Evolutionary conservation across 306 rosid genomes (phyloP).

Genomic region (Cucumis hystrix): DNA sequence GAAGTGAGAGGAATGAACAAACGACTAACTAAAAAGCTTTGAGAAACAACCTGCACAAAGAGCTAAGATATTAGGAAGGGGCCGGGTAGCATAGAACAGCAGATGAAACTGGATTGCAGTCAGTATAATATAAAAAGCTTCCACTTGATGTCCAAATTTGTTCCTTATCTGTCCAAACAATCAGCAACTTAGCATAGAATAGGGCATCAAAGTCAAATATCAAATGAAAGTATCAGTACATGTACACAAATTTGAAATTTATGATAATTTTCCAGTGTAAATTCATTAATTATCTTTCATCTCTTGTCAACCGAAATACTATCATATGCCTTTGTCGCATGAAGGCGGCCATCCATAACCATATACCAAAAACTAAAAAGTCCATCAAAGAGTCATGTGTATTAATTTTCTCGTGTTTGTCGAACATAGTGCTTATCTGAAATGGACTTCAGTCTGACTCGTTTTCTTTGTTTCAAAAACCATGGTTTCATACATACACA

Average conservation of each 20-base stretch:
- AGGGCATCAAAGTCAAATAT: background rate
- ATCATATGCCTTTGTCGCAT: background rate
- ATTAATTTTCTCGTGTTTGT: background rate
- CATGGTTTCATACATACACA: background rate
- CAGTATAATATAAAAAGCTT: constrained; percentile 66
- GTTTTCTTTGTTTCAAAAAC: background rate
- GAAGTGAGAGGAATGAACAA: background rate
- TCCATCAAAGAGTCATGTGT: background rate
- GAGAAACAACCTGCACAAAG: constrained; percentile 51
- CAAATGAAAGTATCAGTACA: background rate
- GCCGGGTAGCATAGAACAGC: constrained; percentile 81
- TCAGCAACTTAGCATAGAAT: background rate
- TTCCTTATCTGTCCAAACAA: constrained; percentile 41
- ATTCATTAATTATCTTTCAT: background rate
- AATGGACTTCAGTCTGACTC: no score
- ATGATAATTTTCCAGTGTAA: background rate
- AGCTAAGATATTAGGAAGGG: constrained; percentile 78
- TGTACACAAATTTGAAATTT: background rate
- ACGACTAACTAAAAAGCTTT: constrained; percentile 3
- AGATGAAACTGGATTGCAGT: constrained; percentile 76
- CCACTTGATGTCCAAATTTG: constrained; percentile 80
- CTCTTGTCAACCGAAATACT: background rate
- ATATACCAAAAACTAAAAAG: background rate
- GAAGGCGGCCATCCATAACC: background rate
- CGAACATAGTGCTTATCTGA: background rate